Percentiles rank a stretch among this genome's conserved stretches.
Conservation (phyloP, 805 yeast genomes). For the Kluyveromyces wickerhamii region DNA sequence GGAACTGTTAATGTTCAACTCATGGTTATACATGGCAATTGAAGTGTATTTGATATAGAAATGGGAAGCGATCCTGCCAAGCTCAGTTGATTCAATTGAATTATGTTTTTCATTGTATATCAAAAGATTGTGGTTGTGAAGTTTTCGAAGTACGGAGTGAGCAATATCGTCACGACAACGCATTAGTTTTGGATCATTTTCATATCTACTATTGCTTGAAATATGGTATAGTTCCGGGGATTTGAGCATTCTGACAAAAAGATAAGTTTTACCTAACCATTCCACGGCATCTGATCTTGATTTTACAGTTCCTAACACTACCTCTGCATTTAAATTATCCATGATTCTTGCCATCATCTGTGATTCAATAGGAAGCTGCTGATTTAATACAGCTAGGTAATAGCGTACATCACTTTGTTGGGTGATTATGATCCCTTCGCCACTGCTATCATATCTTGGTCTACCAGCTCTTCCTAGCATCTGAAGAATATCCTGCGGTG, state of each 20-base stretch:
- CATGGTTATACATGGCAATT: slow-evolving; percentile 55
- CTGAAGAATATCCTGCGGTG: slow-evolving; percentile 91
- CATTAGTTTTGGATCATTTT: slow-evolving; percentile 37
- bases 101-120: slow-evolving; percentile 48
- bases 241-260: slow-evolving; percentile 67
- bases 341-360: slow-evolving; percentile 64
- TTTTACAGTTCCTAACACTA: slow-evolving; percentile 62
- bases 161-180: slow-evolving; percentile 57
- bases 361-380: slow-evolving; percentile 88
- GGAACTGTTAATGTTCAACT: slow-evolving; percentile 54
- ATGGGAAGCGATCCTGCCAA: slow-evolving; percentile 80
- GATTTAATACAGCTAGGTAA: slow-evolving; percentile 83
- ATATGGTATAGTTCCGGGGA: slow-evolving; percentile 72
- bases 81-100: slow-evolving; percentile 47
- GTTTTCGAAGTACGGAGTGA: slow-evolving; percentile 63
- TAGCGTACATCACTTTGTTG: slow-evolving; percentile 79
- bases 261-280: slow-evolving; percentile 77
- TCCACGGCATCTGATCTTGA: slow-evolving; percentile 56
- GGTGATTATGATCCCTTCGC: slow-evolving; percentile 91
- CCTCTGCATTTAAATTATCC: slow-evolving; percentile 80
- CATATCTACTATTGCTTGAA: slow-evolving; percentile 40
- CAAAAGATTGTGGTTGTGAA: slow-evolving; percentile 51
- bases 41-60: slow-evolving; percentile 76
- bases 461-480: slow-evolving; percentile 99
- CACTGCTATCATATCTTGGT: slow-evolving; percentile 85